phyloP scores from a whole-genome alignment of 139 green algal species.

The Tetratostichococcus sp. region DNA sequence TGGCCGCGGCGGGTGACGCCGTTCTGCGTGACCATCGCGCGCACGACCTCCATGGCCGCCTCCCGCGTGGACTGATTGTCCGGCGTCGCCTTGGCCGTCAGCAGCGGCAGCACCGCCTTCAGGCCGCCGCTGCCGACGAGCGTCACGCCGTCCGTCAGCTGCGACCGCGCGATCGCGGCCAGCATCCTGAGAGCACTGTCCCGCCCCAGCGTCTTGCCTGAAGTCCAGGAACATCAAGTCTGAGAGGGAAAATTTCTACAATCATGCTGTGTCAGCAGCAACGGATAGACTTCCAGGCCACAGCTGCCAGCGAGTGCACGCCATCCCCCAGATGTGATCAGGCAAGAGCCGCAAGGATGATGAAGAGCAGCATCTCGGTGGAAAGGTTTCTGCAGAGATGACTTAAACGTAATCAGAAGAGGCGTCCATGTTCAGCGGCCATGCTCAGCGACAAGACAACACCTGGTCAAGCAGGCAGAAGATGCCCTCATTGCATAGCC shows the following conservation, averaged over 20 bases:
- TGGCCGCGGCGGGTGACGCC: background rate
- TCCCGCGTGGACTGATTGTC: background rate
- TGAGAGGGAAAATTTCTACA: background rate
- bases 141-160: background rate
- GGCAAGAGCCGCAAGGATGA: too few relatives aligned
- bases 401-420: too few relatives aligned
- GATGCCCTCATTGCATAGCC: too few relatives aligned
- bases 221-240: background rate
- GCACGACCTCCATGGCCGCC: background rate
- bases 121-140: background rate
- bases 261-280: too few relatives aligned
- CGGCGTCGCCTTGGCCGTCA: background rate
- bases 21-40: background rate
- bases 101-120: background rate
- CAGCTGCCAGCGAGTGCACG: too few relatives aligned
- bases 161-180: background rate
- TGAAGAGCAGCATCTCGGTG: too few relatives aligned
- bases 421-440: too few relatives aligned
- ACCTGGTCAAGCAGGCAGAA: too few relatives aligned
- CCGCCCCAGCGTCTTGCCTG: background rate
- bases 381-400: too few relatives aligned
- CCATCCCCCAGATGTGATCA: too few relatives aligned
- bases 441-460: too few relatives aligned
- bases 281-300: too few relatives aligned
- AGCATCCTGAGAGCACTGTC: background rate